Evolutionary conservation across 495 filamentous ascomycete genomes (phyloP), one percentile per base, ranked within the genome.

Genomic region (Pyrenopolyporus hunteri): DNA sequence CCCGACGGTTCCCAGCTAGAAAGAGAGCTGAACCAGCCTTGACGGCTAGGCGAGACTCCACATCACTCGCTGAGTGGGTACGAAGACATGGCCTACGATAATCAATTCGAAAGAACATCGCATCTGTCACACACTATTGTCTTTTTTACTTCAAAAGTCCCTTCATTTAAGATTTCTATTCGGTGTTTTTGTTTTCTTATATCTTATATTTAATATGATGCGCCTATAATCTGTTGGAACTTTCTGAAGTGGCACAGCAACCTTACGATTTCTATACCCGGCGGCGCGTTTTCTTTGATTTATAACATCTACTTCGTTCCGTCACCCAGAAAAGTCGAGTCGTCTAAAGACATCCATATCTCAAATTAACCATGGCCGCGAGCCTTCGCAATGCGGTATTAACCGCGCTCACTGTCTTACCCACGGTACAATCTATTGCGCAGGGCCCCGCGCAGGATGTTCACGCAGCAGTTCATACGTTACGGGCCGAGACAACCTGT

Each of bases 81-180:
- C 59, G 46, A 40, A 40, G 52, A 32, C 59, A 57, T 52, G 59
- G 59, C 39, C 50, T 63, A 51, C 23, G 37, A 63, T 57, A 51
- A 37, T 52, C 25, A 39, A 43, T 51, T 63, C 45, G 14, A 63
- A 63, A 63, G 59, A 63, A 63, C 59, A 63, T 57, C 57, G 59
- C 59, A 56, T 57, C 40, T 17, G 14, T 11, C 23, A 37, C 44
- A 39, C 5, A 22, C 42, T 31, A 43, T 6, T 5, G 17, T 14
- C 35, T 20, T 7, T 23, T 43, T n/a, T 48, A 20, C 35, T 35
- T 40, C 51, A 63, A 62, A 62, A 62, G 58, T 48, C 49, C 51
- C 32, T 63, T 57, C 52, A 36, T 57, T 45, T 45, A 35, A 29
- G 16, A 6, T 37, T 25, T 57, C 23, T 52, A 40, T 47, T 36